phyloP scores from a whole-genome alignment of 2,329 filamentous ascomycete species.

The Saccharata proteae region DNA sequence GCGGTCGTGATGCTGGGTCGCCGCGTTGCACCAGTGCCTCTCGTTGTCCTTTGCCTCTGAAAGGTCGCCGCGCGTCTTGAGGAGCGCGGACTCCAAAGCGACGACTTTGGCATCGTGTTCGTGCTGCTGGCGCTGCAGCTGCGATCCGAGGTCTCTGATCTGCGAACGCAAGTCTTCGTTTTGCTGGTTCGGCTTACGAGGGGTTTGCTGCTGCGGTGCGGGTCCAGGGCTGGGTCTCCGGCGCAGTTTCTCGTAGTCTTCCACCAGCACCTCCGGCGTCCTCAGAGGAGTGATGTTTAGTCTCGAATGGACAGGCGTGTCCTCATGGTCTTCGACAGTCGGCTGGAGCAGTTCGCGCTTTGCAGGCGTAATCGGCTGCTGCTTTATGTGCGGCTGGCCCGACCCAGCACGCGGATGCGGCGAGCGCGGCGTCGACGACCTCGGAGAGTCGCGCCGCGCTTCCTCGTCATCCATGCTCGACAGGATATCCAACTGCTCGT shows the following conservation, averaged over 20 bases:
- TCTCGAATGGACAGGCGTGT: slow-evolving; percentile 3
- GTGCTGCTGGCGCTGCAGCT: slow-evolving; percentile 1
- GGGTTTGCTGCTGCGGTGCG: not conserved
- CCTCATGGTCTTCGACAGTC: slow-evolving; percentile 8
- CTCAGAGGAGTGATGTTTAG: not conserved
- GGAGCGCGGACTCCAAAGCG: slow-evolving; percentile 4
- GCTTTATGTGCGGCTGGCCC: no score
- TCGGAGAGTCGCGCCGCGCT: not conserved
- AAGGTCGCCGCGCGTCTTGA: not conserved
- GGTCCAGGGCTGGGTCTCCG: not conserved
- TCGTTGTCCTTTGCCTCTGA: slow-evolving; percentile 4
- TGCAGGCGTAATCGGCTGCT: no score
- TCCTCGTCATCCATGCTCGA: slow-evolving; percentile 9
- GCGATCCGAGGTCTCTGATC: not conserved
- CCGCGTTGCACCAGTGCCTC: slow-evolving; percentile 2
- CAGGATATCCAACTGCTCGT: slow-evolving; percentile 7
- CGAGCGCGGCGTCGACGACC: slow-evolving; percentile 2
- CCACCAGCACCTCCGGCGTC: slow-evolving; percentile 3
- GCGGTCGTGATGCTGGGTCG: slow-evolving; percentile 2
- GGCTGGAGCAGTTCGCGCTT: slow-evolving; percentile 8
- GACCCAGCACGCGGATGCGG: no score
- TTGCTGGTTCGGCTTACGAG: not conserved
- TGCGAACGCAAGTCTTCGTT: slow-evolving; percentile 1
- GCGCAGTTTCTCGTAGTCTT: slow-evolving; percentile 3
- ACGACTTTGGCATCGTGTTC: slow-evolving; percentile 1